phyloP scores from a whole-genome alignment of 345 rosid genomes.

The Acer yangbiense region DNA sequence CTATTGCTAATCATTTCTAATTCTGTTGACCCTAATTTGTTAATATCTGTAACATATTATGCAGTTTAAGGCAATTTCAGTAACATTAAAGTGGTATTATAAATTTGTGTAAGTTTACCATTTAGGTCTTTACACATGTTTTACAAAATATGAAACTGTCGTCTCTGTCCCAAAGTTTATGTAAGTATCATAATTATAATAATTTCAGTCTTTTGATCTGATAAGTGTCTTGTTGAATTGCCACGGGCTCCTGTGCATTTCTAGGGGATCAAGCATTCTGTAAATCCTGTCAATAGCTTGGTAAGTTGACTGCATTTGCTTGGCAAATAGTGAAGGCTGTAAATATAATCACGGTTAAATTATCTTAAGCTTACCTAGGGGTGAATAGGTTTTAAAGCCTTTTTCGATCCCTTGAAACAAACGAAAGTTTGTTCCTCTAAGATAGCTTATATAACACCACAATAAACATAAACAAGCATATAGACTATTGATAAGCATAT shows the following conservation, averaged over 20 bases:
- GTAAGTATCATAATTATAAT: neutral
- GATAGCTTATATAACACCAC: too few species aligned
- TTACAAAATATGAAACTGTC: neutral
- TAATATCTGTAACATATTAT: neutral
- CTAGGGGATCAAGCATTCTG: conserved; percentile 73
- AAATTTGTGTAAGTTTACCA: too few species aligned
- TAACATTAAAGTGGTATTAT: too few species aligned
- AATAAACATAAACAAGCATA: too few species aligned
- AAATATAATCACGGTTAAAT: too few species aligned
- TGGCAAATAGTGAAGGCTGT: neutral
- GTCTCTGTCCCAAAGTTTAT: neutral
- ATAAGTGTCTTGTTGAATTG: neutral
- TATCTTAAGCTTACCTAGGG: too few species aligned
- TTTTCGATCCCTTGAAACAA: too few species aligned
- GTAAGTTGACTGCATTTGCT: conserved; percentile 37
- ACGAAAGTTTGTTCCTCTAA: too few species aligned
- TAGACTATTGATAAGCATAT: too few species aligned
- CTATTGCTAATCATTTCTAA: neutral
- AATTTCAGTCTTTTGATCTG: neutral
- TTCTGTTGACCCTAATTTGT: neutral
- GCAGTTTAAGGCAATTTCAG: neutral
- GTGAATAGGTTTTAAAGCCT: too few species aligned
- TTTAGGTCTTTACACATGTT: neutral
- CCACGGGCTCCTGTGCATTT: conserved; percentile 72
- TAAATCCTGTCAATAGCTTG: conserved; percentile 60